A percentile compares a stretch with the other conserved stretches of the same genome.
Evolutionary conservation across 139 green algal species (phyloP).

Genomic region (Tetradesmus obliquus): DNA sequence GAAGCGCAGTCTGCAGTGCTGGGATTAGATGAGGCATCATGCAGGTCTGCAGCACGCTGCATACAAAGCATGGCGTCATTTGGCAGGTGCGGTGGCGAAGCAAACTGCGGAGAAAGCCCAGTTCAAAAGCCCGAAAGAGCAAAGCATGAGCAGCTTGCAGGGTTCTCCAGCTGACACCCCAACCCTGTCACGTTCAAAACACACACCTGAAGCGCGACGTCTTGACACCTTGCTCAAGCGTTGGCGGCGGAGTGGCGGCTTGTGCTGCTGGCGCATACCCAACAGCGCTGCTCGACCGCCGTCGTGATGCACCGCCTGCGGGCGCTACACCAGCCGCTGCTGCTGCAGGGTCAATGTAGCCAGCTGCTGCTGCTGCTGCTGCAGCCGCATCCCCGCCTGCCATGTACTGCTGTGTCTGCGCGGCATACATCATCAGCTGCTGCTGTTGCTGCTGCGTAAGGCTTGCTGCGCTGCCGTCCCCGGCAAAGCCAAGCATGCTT

Average conservation of each 20-base stretch:
- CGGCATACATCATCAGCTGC: constrained; percentile 20
- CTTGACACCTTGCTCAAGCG: not conserved
- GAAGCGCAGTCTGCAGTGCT: not conserved
- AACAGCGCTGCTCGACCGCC: not conserved
- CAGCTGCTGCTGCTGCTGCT: not conserved
- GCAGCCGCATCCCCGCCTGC: not conserved
- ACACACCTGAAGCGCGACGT: constrained; percentile 43
- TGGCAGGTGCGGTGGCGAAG: too few species aligned
- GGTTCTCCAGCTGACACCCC: not conserved
- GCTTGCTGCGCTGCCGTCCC: not conserved
- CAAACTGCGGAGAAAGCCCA: too few species aligned
- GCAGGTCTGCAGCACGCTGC: too few species aligned
- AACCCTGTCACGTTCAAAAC: not conserved
- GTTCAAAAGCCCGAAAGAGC: too few species aligned
- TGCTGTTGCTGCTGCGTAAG: constrained; percentile 20
- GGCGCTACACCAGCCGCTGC: not conserved
- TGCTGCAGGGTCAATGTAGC: not conserved
- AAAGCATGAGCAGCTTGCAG: too few species aligned
- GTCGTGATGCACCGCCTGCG: not conserved
- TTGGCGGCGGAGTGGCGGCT: not conserved
- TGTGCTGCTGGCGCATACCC: not conserved
- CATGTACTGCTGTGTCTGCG: not conserved
- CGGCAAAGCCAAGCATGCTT: not conserved
- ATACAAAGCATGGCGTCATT: too few species aligned
- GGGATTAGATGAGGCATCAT: too few species aligned